phyloP scores from a whole-genome alignment of 1,284 basidiomycete genomes.

The Cryptococcus sp. region DNA sequence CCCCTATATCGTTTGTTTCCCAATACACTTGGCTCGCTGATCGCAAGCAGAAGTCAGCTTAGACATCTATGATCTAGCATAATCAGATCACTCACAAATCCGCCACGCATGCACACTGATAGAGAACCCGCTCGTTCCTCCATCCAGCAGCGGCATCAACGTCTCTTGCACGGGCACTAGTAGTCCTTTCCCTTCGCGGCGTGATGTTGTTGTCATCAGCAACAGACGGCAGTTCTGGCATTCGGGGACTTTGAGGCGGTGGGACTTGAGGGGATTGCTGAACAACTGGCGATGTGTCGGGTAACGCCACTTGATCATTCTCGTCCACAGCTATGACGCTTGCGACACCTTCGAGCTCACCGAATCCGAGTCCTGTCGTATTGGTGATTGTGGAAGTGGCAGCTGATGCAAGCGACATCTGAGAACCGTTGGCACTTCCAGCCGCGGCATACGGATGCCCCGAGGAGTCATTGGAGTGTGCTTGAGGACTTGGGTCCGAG shows the following conservation, averaged over 20 bases:
- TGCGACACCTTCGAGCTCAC: neutral
- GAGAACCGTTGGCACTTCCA: slow-evolving; percentile 5
- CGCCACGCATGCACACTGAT: slow-evolving; percentile 51
- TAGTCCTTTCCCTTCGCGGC: too few relatives aligned
- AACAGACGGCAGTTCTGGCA: too few relatives aligned
- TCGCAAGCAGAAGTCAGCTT: neutral
- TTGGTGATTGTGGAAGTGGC: neutral
- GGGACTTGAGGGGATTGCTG: too few relatives aligned
- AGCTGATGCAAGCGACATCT: slow-evolving; percentile 11
- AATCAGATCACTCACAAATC: slow-evolving; percentile 36
- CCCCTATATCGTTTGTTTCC: slow-evolving; percentile 43
- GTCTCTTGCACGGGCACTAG: neutral
- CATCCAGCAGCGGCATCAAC: slow-evolving; percentile 41
- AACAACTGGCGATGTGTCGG: too few relatives aligned
- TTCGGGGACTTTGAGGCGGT: too few relatives aligned
- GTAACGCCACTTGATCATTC: too few relatives aligned
- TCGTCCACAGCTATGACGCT: too few relatives aligned
- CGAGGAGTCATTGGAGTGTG: neutral
- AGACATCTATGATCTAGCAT: neutral
- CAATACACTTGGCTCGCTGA: slow-evolving; percentile 29
- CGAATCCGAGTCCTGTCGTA: slow-evolving; percentile 5
- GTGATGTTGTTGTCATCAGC: too few relatives aligned
- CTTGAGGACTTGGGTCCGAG: slow-evolving; percentile 5
- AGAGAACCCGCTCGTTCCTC: slow-evolving; percentile 42
- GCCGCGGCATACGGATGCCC: neutral